phyloP scores from a whole-genome alignment of 345 rosid species.

The Syzygium aqueum region DNA sequence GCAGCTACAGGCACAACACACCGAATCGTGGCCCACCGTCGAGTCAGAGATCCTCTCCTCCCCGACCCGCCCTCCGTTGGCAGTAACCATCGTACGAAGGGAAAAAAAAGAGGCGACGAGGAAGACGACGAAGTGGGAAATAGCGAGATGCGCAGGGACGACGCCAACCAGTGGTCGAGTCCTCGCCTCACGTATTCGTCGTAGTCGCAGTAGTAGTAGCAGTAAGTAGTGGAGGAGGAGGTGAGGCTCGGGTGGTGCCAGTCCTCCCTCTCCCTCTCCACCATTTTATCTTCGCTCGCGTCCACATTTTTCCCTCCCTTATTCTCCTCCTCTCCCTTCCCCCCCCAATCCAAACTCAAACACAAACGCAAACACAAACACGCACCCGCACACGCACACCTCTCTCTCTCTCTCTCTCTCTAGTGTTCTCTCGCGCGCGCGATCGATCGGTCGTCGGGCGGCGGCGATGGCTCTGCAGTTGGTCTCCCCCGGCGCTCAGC shows the following conservation, averaged over 20 bases:
- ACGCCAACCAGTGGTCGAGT: background rate
- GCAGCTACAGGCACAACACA: too few relatives aligned
- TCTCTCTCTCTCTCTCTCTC: conserved; percentile 8
- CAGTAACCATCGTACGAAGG: background rate
- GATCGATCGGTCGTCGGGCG: background rate
- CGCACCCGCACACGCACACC: background rate
- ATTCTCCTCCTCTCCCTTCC: background rate
- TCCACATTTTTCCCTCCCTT: conserved; percentile 8
- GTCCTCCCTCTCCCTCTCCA: background rate
- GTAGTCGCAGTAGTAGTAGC: too few relatives aligned
- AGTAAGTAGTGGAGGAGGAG: background rate
- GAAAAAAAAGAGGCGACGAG: background rate
- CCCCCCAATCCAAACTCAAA: conserved; percentile 4
- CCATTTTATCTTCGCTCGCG: conserved; percentile 23
- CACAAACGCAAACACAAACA: too few relatives aligned
- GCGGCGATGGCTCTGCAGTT: conserved; percentile 6
- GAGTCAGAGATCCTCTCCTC: too few relatives aligned
- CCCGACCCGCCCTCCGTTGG: too few relatives aligned
- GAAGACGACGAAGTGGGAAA: background rate
- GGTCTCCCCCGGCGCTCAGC: conserved; percentile 43
- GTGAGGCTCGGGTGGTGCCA: conserved; percentile 46
- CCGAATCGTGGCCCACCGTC: too few relatives aligned
- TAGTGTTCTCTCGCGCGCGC: conserved; percentile 1
- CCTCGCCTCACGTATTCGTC: background rate
- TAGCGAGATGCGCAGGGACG: background rate